Base-by-base conservation (phyloP, 2,329 filamentous ascomycete genomes). In the Sporothrix curviconia region DNA sequence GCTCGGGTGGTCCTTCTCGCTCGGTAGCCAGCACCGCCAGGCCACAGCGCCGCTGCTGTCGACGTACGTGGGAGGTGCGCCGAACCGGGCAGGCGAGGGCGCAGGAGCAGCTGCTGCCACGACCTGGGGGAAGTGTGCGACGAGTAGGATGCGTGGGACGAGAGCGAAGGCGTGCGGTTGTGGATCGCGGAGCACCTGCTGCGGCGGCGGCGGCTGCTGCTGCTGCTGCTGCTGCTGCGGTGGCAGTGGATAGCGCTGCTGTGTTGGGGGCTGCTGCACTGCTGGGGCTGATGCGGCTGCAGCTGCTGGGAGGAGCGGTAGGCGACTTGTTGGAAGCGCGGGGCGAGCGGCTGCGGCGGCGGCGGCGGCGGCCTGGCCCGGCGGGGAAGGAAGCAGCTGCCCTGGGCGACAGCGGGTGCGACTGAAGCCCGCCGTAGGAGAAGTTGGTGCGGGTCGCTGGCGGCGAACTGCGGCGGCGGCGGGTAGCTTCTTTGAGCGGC, bases 391-490 rank as follows among this genome's bases (percentile, higher is more conserved):
- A 69, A 56, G 66, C 68, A 8, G 55, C 22, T 17, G 46, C 50
- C 17, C 42, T 50, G 22, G 53, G 46, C n/a, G 58, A n/a, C 15
- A 62, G 57, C 8, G 68, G 68, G 17, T 68, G 69, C 19, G 69
- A 56, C n/a, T 67, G 65, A 39, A 55, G 46, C 7, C 61, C 60
- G 43, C 57, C 57, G 55, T 72, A 72, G 7, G 70, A 70, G 61
- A 72, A 71, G 59, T 68, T 69, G 57, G 69, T 70, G 60, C 69
- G 66, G 22, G 64, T 67, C 14, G 70, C 69, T 17, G 70, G 70
- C 17, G 70, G 69, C 32, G 70, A n/a, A 71, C 64, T 67, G 67
- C 34, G 70, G 70, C 51, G 70, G 70, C 32, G 69, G 68, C 3
- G 70, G 69, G 44, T 72, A 72, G 64, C 56, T 69, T 59, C 63